Conservation (phyloP, 164 flowering plant genomes). For the Tetrastigma voinierianum region DNA sequence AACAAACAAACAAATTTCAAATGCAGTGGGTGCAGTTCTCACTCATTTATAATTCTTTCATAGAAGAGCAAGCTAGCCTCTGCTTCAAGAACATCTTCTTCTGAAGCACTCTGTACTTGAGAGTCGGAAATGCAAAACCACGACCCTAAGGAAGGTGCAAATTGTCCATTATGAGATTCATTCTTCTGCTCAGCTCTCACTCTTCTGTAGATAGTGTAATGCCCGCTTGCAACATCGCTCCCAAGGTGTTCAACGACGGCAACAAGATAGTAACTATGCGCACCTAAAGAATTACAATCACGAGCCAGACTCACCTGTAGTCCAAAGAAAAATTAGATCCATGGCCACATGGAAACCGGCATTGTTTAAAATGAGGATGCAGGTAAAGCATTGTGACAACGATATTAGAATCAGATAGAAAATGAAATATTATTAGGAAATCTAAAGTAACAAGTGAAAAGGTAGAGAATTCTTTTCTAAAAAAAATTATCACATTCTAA, state of each 20-base stretch:
- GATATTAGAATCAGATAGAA: too few relatives aligned
- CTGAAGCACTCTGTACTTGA: conserved; percentile 52
- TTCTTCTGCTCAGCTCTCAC: conserved; percentile 20
- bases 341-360: too few relatives aligned
- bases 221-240: conserved; percentile 75
- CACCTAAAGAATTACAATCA: conserved; percentile 13
- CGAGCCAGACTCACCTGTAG: conserved; percentile 29
- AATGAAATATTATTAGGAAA: too few relatives aligned
- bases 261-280: conserved; percentile 53
- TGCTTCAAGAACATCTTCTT: conserved; percentile 67
- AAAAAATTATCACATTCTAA: too few relatives aligned
- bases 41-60: conserved; percentile 42
- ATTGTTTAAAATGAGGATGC: too few relatives aligned
- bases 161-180: conserved; percentile 19
- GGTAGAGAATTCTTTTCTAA: too few relatives aligned
- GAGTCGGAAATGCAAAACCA: conserved; percentile 88
- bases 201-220: conserved; percentile 85
- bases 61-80: conserved; percentile 91
- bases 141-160: conserved; percentile 11
- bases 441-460: too few relatives aligned
- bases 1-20: not conserved
- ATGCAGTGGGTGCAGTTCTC: conserved; percentile 1
- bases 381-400: too few relatives aligned
- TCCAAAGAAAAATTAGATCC: conserved; percentile 3
- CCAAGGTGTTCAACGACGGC: conserved; percentile 93